These are phyloP conservation scores for Scutellaria barbata DNA, from an alignment of 257 asterid species.

Conservation along the genomic window DNA sequence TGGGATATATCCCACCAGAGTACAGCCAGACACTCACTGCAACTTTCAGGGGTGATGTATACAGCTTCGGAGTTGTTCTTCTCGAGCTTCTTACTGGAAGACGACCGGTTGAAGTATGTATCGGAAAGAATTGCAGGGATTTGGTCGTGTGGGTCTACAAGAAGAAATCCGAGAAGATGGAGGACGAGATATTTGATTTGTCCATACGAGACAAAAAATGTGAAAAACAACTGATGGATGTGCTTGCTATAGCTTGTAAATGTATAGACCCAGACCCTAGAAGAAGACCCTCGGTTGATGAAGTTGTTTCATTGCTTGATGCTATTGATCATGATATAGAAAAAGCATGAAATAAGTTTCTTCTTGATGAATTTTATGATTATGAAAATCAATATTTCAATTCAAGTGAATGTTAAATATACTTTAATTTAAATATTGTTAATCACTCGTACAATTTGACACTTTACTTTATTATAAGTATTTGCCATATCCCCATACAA, in stretches of 20 bases:
- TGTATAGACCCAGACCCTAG: constrained; percentile 84
- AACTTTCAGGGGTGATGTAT: constrained; percentile 91
- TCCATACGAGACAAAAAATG: constrained; percentile 48
- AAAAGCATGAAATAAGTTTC: constrained; percentile 26
- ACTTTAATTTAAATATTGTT: no score
- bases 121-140: constrained; percentile 76
- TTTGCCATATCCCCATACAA: no score
- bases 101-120: constrained; percentile 83
- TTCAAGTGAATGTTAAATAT: no score
- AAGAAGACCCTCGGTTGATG: constrained; percentile 76
- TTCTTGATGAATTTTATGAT: no score
- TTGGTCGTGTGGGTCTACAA: constrained; percentile 83
- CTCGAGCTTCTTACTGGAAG: constrained; percentile 88
- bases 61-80: constrained; percentile 92
- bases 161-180: constrained; percentile 75
- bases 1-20: constrained; percentile 95
- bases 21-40: constrained; percentile 85
- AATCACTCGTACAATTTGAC: no score
- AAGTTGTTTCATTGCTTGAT: constrained; percentile 85
- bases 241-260: constrained; percentile 73
- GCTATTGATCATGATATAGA: constrained; percentile 51
- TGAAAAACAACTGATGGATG: constrained; percentile 68
- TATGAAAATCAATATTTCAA: no score
- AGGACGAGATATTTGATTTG: constrained; percentile 69
- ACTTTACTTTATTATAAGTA: no score